Percentiles rank a stretch among this genome's conserved stretches.
Conservation (phyloP, 2,329 filamentous ascomycete species). For the Dothideomycetidae sp. region DNA sequence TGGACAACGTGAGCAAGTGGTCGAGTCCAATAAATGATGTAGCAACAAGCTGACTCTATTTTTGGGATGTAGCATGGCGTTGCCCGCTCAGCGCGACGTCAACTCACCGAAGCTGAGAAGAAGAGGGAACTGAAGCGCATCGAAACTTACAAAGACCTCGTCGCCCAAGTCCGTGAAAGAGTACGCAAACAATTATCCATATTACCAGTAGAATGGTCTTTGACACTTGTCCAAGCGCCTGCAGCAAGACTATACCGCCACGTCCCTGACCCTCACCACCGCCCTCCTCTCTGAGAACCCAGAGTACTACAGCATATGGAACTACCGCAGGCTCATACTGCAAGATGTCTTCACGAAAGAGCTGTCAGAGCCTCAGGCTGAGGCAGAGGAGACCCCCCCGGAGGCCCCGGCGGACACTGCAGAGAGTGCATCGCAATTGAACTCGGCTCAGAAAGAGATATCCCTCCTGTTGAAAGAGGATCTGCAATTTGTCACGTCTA, state of each 20-base stretch:
- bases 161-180: conserved; percentile 51
- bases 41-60: too few relatives aligned
- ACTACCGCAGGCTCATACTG: conserved; percentile 62
- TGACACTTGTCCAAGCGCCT: conserved; percentile 27
- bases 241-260: conserved; percentile 33
- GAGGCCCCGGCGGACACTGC: conserved; percentile 3
- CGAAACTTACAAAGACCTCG: conserved; percentile 56
- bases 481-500: conserved; percentile 65
- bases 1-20: conserved; percentile 28
- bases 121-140: conserved; percentile 64
- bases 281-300: conserved; percentile 62
- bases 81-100: conserved; percentile 45
- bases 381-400: conserved; percentile 8
- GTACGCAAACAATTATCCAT: too few relatives aligned
- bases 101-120: conserved; percentile 53
- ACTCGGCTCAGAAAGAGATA: conserved; percentile 23
- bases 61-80: conserved; percentile 70
- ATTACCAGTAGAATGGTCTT: too few relatives aligned
- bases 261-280: conserved; percentile 51
- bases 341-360: conserved; percentile 43
- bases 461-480: conserved; percentile 53
- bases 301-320: conserved; percentile 87
- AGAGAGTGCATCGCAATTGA: conserved; percentile 17
- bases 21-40: conserved; percentile 9
- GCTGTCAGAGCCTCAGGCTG: conserved; percentile 30